Conservation (phyloP, 805 yeast species). For the Torulaspora maleeae region DNA sequence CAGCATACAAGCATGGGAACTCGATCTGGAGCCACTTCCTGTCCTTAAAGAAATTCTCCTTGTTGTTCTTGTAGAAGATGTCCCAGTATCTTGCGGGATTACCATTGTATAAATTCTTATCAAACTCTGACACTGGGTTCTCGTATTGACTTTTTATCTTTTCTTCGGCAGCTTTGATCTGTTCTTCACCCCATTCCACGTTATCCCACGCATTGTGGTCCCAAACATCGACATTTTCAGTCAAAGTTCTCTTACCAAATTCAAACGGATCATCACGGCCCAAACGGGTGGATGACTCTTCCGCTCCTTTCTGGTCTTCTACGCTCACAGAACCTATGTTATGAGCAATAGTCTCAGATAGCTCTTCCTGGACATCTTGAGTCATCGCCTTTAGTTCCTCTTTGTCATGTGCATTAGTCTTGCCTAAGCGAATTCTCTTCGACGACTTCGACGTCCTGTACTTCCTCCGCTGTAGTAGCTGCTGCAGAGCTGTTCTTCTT, state of each 20-base stretch:
- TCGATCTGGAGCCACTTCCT: conserved; percentile 94
- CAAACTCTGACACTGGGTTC: conserved; percentile 82
- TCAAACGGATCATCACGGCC: conserved; percentile 88
- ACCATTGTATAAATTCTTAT: conserved; percentile 68
- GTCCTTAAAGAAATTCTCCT: conserved; percentile 92
- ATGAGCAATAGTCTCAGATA: conserved; percentile 22
- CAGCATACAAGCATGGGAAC: conserved; percentile 78
- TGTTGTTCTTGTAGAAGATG: conserved; percentile 82
- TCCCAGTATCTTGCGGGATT: conserved; percentile 97
- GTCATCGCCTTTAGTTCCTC: conserved; percentile 20
- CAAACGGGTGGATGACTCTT: conserved; percentile 43
- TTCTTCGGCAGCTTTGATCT: conserved; percentile 65
- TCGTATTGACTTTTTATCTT: conserved; percentile 71
- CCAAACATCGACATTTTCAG: conserved; percentile 77
- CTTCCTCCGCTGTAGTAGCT: conserved; percentile 9
- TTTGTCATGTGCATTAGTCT: conserved; percentile 18
- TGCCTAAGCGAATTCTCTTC: conserved; percentile 31
- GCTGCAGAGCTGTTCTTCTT: conserved; percentile 9
- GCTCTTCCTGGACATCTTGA: conserved; percentile 26
- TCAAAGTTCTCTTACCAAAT: conserved; percentile 81
- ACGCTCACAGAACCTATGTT: conserved; percentile 8
- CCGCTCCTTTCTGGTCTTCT: not conserved
- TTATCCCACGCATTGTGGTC: conserved; percentile 92
- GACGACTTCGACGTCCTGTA: conserved; percentile 16
- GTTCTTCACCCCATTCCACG: conserved; percentile 96